Conservation (phyloP, 306 rosid species). For the Quercus wislizeni region DNA sequence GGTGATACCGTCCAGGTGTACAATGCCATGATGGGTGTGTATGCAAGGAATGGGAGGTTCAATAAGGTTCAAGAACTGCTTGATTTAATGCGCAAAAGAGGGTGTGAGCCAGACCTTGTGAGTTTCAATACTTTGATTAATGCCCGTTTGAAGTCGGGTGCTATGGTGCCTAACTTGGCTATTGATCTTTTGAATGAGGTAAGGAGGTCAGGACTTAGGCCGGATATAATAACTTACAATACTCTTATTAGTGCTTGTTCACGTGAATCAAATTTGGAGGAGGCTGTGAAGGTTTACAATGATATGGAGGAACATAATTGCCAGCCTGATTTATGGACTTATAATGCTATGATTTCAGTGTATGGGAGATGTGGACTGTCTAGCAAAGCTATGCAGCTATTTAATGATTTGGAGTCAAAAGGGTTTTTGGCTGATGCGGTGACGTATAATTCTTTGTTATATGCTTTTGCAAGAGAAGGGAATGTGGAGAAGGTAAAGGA, state of each 20-base stretch:
- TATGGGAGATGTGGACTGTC: slow-evolving; percentile 82
- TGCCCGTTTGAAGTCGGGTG: slow-evolving; percentile 71
- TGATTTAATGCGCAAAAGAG: slow-evolving; percentile 64
- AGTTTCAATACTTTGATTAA: slow-evolving; percentile 89
- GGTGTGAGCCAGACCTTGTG: slow-evolving; percentile 83
- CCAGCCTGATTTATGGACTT: slow-evolving; percentile 96
- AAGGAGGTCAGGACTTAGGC: slow-evolving; percentile 70
- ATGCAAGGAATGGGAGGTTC: slow-evolving; percentile 71
- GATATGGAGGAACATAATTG: slow-evolving; percentile 69
- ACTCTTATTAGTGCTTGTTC: slow-evolving; percentile 93
- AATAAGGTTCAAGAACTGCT: slow-evolving; percentile 59
- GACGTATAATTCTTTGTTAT: slow-evolving; percentile 78
- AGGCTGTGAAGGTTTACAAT: slow-evolving; percentile 53
- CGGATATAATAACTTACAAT: slow-evolving; percentile 84
- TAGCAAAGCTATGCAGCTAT: slow-evolving; percentile 63
- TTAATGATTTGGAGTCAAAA: slow-evolving; percentile 66
- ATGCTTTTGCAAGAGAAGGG: slow-evolving; percentile 84
- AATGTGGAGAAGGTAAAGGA: slow-evolving; percentile 58
- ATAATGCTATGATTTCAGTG: slow-evolving; percentile 93
- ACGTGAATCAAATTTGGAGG: slow-evolving; percentile 74
- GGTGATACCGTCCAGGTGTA: slow-evolving; percentile 78
- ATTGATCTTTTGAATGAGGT: slow-evolving; percentile 68
- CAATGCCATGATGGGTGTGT: slow-evolving; percentile 94
- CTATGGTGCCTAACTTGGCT: slow-evolving; percentile 62
- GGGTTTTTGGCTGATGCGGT: slow-evolving; percentile 94